phyloP scores from a whole-genome alignment of 169 alveolate genomes.

The Plasmodium malariae region DNA sequence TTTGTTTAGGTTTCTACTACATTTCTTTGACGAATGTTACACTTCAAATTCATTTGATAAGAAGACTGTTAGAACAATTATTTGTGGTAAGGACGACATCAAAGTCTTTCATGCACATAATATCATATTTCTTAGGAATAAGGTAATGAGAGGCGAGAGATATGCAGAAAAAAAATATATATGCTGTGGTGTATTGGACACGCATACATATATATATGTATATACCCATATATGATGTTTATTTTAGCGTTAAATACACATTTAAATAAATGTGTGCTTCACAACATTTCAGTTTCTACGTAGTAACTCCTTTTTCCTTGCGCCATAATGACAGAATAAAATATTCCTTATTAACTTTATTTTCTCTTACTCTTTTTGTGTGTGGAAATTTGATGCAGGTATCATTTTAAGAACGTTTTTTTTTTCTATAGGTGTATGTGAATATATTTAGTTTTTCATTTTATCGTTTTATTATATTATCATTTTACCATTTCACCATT shows the following conservation, averaged over 20 bases:
- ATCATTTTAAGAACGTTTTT: background rate
- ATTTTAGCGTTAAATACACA: too few relatives aligned
- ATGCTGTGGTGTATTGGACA: background rate
- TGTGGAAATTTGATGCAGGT: slow-evolving; percentile 63
- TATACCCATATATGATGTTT: background rate
- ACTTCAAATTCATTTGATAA: slow-evolving; percentile 77
- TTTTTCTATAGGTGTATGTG: background rate
- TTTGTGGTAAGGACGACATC: slow-evolving; percentile 77
- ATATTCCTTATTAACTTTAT: background rate
- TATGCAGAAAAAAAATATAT: background rate
- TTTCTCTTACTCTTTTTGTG: slow-evolving; percentile 23
- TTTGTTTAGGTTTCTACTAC: slow-evolving; percentile 7
- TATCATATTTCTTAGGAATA: slow-evolving; percentile 81
- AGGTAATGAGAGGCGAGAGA: slow-evolving; percentile 70
- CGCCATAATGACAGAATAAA: slow-evolving; percentile 4
- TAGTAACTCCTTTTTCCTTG: slow-evolving; percentile 59
- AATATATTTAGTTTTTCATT: background rate
- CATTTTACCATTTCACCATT: too few relatives aligned
- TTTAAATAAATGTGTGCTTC: too few relatives aligned
- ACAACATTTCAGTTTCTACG: slow-evolving; percentile 28
- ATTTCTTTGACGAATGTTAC: slow-evolving; percentile 75
- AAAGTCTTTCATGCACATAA: slow-evolving; percentile 80
- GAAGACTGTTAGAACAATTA: slow-evolving; percentile 82
- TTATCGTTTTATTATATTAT: background rate
- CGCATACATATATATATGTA: background rate